Conservation (phyloP, 345 rosid species). For the Abelmoschus esculentus region DNA sequence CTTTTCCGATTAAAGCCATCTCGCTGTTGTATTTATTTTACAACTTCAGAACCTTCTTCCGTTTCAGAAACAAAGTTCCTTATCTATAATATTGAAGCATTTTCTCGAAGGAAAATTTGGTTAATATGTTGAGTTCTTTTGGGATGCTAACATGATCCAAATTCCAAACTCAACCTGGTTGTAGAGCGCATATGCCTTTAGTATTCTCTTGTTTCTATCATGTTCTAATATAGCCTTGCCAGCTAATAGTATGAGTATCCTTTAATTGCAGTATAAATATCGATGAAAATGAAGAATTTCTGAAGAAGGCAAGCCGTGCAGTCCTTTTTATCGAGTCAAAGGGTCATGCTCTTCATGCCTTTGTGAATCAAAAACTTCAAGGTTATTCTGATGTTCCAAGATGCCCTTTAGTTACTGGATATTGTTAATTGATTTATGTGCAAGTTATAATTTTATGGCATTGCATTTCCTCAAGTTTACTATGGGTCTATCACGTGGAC, state of each 20-base stretch:
- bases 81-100: neutral
- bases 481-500: neutral
- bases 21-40: neutral
- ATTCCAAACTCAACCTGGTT: neutral
- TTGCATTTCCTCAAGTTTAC: neutral
- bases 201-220: neutral
- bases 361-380: conserved; percentile 63
- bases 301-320: conserved; percentile 48
- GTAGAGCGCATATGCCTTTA: neutral
- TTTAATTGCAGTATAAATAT: conserved; percentile 46
- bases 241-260: conserved; percentile 5
- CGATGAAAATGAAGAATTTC: conserved; percentile 44
- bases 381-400: conserved; percentile 32
- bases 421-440: neutral
- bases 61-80: neutral
- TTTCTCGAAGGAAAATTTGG: neutral
- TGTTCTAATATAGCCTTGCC: too few relatives aligned
- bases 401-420: neutral
- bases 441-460: neutral
- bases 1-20: neutral
- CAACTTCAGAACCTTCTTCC: neutral
- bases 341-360: conserved; percentile 87
- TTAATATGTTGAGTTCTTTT: neutral
- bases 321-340: conserved; percentile 72
- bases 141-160: neutral